Evolutionary conservation across 768 basidiomycete genomes (phyloP), one percentile per base, ranked within the genome.

Genomic region (Rhodotorula toruloides): DNA sequence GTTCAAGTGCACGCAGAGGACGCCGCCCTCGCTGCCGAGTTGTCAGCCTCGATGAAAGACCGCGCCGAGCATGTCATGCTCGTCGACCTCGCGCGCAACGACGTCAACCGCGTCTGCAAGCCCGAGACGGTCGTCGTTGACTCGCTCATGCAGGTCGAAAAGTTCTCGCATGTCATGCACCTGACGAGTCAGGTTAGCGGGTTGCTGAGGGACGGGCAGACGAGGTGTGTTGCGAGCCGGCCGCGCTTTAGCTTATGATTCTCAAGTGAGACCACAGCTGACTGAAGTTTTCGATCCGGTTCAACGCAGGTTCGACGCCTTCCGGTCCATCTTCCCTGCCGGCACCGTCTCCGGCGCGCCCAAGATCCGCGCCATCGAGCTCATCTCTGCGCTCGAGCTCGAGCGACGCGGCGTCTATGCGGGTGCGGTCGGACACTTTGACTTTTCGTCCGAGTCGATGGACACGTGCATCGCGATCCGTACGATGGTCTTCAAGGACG

Each of bases 61-160:
- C 83, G 90, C 37, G 92, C 96, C 47, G 96, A 99, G 76, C 94
- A 99, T 76, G 91, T 98, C 77, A 98, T 98, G 96, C 85, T 99
- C 63, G 91, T 97, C 61, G 96, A 99, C 78, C 83, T 99, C 63
- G 96, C 96, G 12, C 83, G 96, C 25, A 99, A 99, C 80, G 96
- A 99, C 76, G 94, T 99, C 61, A 98, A 99, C 77, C 86, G 96
- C 17, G 90, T 97, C 40, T 98, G 93, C 82, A 84, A 89, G 72
- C 91, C 96, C 12, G 85, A 86, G 77, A 94, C 94, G 0, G 94
- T 97, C 76, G 89, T 94, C 76, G 91, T 99, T 32, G 96, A 98
- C 78, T 86, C 89, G 63, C 82, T 99, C 61, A 96, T 98, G 91
- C 81, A 81, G 69, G 77, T 99, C 46, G 89, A 98, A 77, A 93